Conservation (phyloP, 2,329 filamentous ascomycete species). For the Hymenoscyphus scutula region DNA sequence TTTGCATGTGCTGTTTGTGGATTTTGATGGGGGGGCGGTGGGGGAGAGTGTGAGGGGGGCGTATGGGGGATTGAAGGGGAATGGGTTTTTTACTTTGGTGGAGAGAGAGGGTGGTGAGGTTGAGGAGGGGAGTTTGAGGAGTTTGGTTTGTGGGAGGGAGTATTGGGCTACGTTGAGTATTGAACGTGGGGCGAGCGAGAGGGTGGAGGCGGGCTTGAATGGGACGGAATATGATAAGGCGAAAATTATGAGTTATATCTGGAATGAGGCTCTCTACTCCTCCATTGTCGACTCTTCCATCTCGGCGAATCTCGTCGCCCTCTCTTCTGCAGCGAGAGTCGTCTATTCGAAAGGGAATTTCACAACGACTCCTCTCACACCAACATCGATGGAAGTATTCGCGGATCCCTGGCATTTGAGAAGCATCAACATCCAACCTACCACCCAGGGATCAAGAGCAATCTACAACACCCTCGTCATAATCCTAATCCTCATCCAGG, state of each 20-base stretch:
- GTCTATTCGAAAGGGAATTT: constrained; percentile 29
- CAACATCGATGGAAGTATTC: constrained; percentile 34
- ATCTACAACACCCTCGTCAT: constrained; percentile 43
- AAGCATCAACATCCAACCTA: constrained; percentile 35
- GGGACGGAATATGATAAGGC: constrained; percentile 37
- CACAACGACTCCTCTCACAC: constrained; percentile 23
- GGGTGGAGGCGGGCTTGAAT: constrained; percentile 33
- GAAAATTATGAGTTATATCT: constrained; percentile 38
- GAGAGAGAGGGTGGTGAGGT: constrained; percentile 30
- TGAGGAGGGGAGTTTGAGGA: constrained; percentile 28
- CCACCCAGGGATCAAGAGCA: constrained; percentile 37
- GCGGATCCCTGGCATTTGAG: constrained; percentile 38
- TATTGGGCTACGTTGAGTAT: constrained; percentile 42
- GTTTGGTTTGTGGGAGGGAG: constrained; percentile 38
- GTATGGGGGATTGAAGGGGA: constrained; percentile 36
- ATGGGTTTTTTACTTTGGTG: constrained; percentile 37
- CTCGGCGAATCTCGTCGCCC: constrained; percentile 32
- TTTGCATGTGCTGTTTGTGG: constrained; percentile 57
- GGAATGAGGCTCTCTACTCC: constrained; percentile 40
- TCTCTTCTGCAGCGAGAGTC: constrained; percentile 29
- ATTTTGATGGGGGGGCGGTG: constrained; percentile 56
- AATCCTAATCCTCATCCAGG: constrained; percentile 38
- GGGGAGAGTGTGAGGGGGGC: constrained; percentile 37
- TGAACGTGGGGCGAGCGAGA: constrained; percentile 35
- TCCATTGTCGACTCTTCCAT: constrained; percentile 35